Evolutionary conservation across 2,329 filamentous ascomycete genomes (phyloP), one percentile per base, ranked within the genome.

Genomic region (Calonectria leucothoes): DNA sequence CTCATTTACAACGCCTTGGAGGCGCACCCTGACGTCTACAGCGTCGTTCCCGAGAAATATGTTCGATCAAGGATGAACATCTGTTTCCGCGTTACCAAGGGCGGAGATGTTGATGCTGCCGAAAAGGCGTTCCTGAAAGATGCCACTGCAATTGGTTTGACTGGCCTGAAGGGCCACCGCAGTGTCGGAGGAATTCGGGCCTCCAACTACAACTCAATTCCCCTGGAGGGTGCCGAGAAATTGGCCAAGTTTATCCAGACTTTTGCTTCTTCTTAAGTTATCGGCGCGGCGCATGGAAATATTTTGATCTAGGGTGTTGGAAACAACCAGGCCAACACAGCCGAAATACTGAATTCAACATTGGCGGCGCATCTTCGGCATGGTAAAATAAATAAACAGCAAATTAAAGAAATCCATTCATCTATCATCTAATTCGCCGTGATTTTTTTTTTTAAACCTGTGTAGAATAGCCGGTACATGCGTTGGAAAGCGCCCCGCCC

Each of bases 11-110:
- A 84, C 1, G 92, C 92, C 0, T 88, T 98, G 10, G 96, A 98
- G 78, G 91, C 90, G 55, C 88, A 94, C 79, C 90, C 94, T 0
- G 86, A 92, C 0, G 85, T 93, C n/a, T 98, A 97, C 86, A 89
- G 87, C 72, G 84, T 98, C 37, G 92, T 98, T 0, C 95, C 95
- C 0, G 90, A 94, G 78, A 94, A 94, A 85, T 87, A 87, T 27
- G 93, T 90, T 4, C 93, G 96, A 70, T 98, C 94, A 79, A 89
- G 95, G 69, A 98, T 98, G 94, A 98, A 98, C 85, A 94, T 98
- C 72, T 98, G 95, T 88, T 98, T 98, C 89, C 89, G 95, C 20
- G 89, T 98, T 23, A 87, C 79, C 76, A 88, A 87, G 83, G 83
- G 87, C 61, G 90, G 89, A 55, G 91, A 93, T 51, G 87, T 92